Evolutionary conservation across 345 rosid species (phyloP), one percentile per base, ranked within the genome.

Genomic region (Cardamine occulta): DNA sequence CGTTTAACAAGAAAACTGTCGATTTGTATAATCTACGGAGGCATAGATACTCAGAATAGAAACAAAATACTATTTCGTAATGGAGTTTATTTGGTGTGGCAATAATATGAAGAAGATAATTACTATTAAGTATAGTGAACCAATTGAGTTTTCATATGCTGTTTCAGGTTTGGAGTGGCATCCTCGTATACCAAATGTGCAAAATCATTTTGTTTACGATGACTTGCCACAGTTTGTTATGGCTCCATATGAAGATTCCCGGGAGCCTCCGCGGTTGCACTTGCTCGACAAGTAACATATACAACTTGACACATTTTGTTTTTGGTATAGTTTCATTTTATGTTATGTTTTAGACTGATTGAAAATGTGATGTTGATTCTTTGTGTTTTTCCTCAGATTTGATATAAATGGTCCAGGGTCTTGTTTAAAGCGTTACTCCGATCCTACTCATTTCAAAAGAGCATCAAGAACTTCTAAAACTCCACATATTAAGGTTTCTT

Each of bases 91-190:
- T 63, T 51, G 85, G 80, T 92, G 87, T 75, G 90, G 83, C 80
- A 80, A 73, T 96, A 86, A 88, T 62, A 74, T 35, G 64, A 63
- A 49, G 69, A 65, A 64, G 47, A 24, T 66, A 21, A 66, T 32
- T 63, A 35, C 57, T 18, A 39, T 52, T 32, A 24, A 74, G 40
- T 23, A 24, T 24, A 74, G 72, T 61, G 17, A 24, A 56, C 40
- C 42, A 66, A 68, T 17, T 34, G 76, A 61, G 48, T 35, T 62
- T 59, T 59, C 6, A 31, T 31, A 57, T 65, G 69, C 32, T 56
- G 63, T 80, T 86, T 83, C 87, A 94, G 99, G 97, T 78, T 81
- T 82, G 40, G 96, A 90, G 65, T 94, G 99, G 97, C 97, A 88
- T 82, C 87, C 96, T 66, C 88, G 76, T 70, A 80, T 88, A 76